Conservation (phyloP, 371 early-diverging fungal species). For the Circinella minor region DNA sequence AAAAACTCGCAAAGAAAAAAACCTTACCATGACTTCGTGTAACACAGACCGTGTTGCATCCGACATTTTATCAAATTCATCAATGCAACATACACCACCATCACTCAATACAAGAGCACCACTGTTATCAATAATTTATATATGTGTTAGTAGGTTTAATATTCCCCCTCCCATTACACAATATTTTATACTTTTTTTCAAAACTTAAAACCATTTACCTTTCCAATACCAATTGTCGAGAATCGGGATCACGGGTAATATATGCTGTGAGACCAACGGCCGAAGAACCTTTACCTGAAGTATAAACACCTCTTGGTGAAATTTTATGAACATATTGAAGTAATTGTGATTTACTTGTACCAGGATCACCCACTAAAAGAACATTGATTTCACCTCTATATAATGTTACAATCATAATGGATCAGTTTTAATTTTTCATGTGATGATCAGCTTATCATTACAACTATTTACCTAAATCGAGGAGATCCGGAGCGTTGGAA, state of each 20-base stretch:
- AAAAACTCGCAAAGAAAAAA: background rate
- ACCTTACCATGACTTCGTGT: constrained; percentile 98
- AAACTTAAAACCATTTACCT: constrained; percentile 45
- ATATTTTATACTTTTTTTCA: too few relatives aligned
- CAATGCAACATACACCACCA: constrained; percentile 99
- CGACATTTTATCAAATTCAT: constrained; percentile 99
- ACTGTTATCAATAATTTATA: constrained; percentile 37
- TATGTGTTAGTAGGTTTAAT: too few relatives aligned
- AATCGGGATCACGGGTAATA: constrained; percentile 98
- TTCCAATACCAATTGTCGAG: constrained; percentile 96
- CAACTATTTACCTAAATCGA: constrained; percentile 46
- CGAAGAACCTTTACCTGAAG: constrained; percentile 98
- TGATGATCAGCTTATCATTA: background rate
- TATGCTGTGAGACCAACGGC: constrained; percentile 99
- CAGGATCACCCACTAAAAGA: constrained; percentile 99
- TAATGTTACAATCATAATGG: too few relatives aligned
- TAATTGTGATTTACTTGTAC: constrained; percentile 98
- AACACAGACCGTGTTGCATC: constrained; percentile 96
- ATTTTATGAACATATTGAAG: constrained; percentile 95
- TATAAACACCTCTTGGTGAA: constrained; percentile 98
- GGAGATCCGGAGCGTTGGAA: constrained; percentile 77
- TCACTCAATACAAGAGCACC: constrained; percentile 99
- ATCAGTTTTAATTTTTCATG: background rate
- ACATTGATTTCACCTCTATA: constrained; percentile 97
- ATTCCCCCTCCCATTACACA: too few relatives aligned